These are phyloP conservation scores for Malus sylvestris DNA, from an alignment of 306 rosid species.

Conservation along the genomic window DNA sequence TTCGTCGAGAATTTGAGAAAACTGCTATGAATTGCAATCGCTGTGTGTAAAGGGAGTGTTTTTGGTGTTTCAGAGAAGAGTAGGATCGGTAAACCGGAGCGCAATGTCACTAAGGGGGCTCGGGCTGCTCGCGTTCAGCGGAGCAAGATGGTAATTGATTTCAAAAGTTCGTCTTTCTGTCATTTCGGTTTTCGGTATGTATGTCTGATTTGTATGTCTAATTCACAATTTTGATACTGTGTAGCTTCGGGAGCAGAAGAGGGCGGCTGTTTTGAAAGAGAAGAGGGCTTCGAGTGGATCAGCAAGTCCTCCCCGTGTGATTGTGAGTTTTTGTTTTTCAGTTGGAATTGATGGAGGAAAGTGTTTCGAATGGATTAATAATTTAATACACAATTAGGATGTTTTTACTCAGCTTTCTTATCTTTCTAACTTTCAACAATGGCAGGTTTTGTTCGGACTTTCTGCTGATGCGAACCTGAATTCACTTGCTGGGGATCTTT, in stretches of 20 bases:
- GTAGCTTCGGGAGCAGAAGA: conserved; percentile 78
- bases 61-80: conserved; percentile 40
- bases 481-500: conserved; percentile 57
- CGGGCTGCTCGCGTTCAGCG: conserved; percentile 76
- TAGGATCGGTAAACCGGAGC: conserved; percentile 38
- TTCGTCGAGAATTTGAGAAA: neutral
- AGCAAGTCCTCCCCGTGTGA: conserved; percentile 78
- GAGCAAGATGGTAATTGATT: conserved; percentile 56
- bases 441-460: conserved; percentile 80
- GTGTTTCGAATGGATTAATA: neutral
- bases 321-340: conserved; percentile 39
- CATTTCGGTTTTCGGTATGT: neutral
- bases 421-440: neutral
- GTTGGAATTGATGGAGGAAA: neutral
- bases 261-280: conserved; percentile 67
- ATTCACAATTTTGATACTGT: neutral
- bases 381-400: neutral
- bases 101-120: conserved; percentile 61
- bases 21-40: neutral
- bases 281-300: conserved; percentile 74
- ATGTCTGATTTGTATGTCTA: neutral
- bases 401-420: neutral
- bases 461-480: conserved; percentile 53
- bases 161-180: neutral
- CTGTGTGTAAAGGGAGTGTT: neutral